Conservation (phyloP, 140 eudicot species). For the Senecio squalidus region DNA sequence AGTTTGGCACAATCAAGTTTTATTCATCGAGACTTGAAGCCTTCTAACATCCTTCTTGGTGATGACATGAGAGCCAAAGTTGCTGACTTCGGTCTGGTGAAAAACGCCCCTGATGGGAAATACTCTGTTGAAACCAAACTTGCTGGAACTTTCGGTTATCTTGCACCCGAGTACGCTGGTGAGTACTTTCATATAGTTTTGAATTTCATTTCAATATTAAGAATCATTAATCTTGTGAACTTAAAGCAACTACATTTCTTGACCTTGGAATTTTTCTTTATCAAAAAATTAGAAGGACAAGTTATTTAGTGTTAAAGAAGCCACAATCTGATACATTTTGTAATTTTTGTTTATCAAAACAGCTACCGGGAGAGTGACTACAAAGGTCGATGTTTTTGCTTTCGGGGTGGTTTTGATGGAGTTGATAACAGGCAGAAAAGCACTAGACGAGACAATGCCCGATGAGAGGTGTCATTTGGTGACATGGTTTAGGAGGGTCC, state of each 20-base stretch:
- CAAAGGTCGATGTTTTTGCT: constrained; percentile 84
- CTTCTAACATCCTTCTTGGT: constrained; percentile 56
- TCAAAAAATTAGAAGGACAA: too few species aligned
- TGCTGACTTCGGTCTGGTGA: constrained; percentile 65
- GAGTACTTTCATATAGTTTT: constrained; percentile 13
- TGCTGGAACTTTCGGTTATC: constrained; percentile 67
- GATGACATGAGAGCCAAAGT: constrained; percentile 70
- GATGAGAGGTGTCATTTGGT: constrained; percentile 71
- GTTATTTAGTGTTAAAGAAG: not conserved
- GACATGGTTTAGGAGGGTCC: constrained; percentile 80
- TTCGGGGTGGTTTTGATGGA: constrained; percentile 90
- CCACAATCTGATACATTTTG: not conserved
- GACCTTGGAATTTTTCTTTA: too few species aligned
- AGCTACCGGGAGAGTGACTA: constrained; percentile 93
- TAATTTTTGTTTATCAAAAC: constrained; percentile 21
- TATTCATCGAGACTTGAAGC: constrained; percentile 58
- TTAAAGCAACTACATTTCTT: not conserved
- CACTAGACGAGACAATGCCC: constrained; percentile 64
- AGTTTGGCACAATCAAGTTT: constrained; percentile 65
- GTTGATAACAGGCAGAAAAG: constrained; percentile 74
- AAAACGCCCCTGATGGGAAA: constrained; percentile 62
- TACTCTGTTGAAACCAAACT: constrained; percentile 53
- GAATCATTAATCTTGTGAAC: not conserved
- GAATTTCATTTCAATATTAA: too few species aligned
- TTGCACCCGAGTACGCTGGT: constrained; percentile 77